Base-by-base conservation (phyloP, 495 filamentous ascomycete genomes). In the Trichoderma erinaceum region DNA sequence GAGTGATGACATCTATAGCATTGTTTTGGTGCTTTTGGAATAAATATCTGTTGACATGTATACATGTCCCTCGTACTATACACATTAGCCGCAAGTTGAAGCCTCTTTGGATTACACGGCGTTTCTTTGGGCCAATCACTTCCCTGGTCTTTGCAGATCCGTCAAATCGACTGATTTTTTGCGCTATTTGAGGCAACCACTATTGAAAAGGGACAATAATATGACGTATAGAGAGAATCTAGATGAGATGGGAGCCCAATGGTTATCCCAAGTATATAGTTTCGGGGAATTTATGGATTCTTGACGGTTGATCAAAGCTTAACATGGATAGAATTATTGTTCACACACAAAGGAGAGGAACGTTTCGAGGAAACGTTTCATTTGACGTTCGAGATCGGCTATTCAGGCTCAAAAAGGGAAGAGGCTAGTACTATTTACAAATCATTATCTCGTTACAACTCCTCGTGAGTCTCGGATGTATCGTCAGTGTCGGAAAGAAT, bases 401-500 rank as follows among this genome's bases (percentile, higher is more conserved):
- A 66, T 32, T 27, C 44, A 25, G 38, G 25, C 65, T 18, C 35
- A 65, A 27, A 29, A 56, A 52, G 21, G 25, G 46, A 66, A 48
- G 46, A 18, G 25, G 44, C 21, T 52, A 10, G 21, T 21, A 50
- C 18, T 46, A 66, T 65, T 35, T n/a, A 35, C 32, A 41, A 41
- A 13, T 65, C 63, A 43, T 65, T 41, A 66, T 43, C 35, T 23
- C 18, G 52, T 73, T 73, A 86, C 69, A 86, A 79, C 71, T 86
- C 84, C 70, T 82, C 81, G 72, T 84, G 82, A 69, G 83, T 82
- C 73, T 84, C 78, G 41, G 29, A 29, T 4, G 67, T 69, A 67
- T 84, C 83, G 65, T 85, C 82, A 41, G 80, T 81, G 65, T 85
- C 81, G 43, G 78, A 76, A 63, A 82, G 23, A 5, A 81, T 69